Evolutionary conservation across 345 rosid species (phyloP), one percentile per base, ranked within the genome.

Genomic region (Syzygium jambos): DNA sequence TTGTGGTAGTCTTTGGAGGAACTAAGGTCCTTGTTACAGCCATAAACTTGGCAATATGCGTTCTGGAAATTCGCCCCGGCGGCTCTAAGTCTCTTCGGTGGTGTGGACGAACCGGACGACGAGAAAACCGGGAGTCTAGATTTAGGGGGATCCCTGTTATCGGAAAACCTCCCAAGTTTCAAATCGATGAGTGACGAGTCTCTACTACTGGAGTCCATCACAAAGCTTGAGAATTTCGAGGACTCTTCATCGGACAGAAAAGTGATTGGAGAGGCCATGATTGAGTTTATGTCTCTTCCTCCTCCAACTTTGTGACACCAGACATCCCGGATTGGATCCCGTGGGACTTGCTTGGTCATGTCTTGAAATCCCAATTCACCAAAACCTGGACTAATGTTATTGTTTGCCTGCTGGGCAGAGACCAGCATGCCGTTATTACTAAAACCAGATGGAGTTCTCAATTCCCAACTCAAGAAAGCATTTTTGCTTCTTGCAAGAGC

Each of bases 21-120:
- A 90, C 92, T 94, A n/a, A 96, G 93, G 91, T 96, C 97, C 94
- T 91, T 93, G 87, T 92, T 92, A 83, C 98, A 96, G 3, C 95
- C 95, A 91, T 91, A 91, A 9, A 95, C 99, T 93, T 92, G 97
- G 91, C 98, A 95, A 85, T 86, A 88, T 5, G 94, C 91, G 52
- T 86, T 86, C 89, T 90, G 92, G 78, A 88, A 92, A 88, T 59
- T 90, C 0, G 86, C 3, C 78, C 89, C 89, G 2, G 86, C 80
- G 16, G 87, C 59, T 65, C 93, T 93, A 83, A 80, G 56, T 88
- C 90, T 92, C 91, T 92, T 93, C 65, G 87, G 46, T 4, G 88
- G 90, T 4, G 89, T 43, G 29, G 91, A 87, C 15, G 90, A 86
- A 53, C 89, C 88, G 15, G 90, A 86, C 9, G 91, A 86, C 59